phyloP scores from a whole-genome alignment of 2,329 filamentous ascomycete species.

The Monilinia laxa region DNA sequence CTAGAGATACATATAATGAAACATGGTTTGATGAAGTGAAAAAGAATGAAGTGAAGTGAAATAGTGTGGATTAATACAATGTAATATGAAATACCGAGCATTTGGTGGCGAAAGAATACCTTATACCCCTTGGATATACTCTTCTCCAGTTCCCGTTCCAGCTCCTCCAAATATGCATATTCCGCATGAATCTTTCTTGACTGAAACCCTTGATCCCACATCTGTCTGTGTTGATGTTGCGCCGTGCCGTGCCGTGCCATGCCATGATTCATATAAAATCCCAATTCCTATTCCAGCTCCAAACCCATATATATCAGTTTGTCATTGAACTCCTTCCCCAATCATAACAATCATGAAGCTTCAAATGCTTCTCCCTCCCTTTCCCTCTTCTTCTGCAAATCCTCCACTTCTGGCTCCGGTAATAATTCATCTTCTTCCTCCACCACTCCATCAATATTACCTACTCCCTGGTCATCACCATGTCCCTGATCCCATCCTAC shows the following conservation, averaged over 20 bases:
- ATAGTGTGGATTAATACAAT: too few species aligned
- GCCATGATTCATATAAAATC: not conserved
- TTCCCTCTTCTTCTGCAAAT: not conserved
- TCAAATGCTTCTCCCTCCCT: not conserved
- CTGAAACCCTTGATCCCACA: not conserved
- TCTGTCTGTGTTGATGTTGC: conserved; percentile 4
- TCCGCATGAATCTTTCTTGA: not conserved
- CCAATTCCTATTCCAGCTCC: not conserved
- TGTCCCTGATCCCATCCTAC: conserved; percentile 28
- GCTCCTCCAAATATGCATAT: not conserved
- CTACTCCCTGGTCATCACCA: not conserved
- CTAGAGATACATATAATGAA: too few species aligned
- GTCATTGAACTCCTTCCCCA: not conserved
- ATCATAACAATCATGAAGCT: not conserved
- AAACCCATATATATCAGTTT: not conserved
- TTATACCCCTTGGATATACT: not conserved
- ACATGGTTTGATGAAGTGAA: too few species aligned
- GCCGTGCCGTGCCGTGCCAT: not conserved
- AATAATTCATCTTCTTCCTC: conserved; percentile 11
- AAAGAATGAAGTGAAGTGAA: too few species aligned
- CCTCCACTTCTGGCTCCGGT: not conserved
- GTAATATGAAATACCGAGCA: too few species aligned
- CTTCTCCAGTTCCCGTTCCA: not conserved
- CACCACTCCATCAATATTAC: conserved; percentile 15
- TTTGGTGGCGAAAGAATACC: too few species aligned